phyloP scores from a whole-genome alignment of 371 early-diverging fungal genomes.

The Apophysomyces ossiformis region DNA sequence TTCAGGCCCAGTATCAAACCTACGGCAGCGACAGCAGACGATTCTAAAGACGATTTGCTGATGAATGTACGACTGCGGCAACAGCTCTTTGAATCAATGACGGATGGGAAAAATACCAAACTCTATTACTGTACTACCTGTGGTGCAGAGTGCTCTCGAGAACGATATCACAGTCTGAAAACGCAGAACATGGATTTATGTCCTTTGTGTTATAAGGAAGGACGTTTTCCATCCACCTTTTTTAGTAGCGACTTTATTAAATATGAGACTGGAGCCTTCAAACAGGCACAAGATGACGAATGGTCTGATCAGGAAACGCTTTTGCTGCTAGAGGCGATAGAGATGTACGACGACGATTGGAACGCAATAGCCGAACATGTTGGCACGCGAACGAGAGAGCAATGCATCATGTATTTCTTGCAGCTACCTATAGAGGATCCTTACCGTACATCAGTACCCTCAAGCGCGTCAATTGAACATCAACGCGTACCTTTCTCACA shows the following conservation, averaged over 20 bases:
- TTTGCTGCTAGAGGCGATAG: slow-evolving; percentile 93
- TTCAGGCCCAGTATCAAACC: slow-evolving; percentile 69
- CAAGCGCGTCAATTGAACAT: slow-evolving; percentile 48
- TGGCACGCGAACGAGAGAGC: slow-evolving; percentile 90
- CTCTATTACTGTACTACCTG: slow-evolving; percentile 86
- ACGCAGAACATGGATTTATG: slow-evolving; percentile 87
- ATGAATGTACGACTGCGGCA: slow-evolving; percentile 58
- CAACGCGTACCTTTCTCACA: slow-evolving; percentile 81
- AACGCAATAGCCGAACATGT: slow-evolving; percentile 92
- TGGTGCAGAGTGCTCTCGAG: slow-evolving; percentile 83
- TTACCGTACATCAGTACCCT: slow-evolving; percentile 47
- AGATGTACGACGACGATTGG: slow-evolving; percentile 98
- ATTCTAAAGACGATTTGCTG: slow-evolving; percentile 22
- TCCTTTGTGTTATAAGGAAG: slow-evolving; percentile 88
- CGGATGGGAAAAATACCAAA: slow-evolving; percentile 39
- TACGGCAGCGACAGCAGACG: slow-evolving; percentile 9
- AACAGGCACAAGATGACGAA: slow-evolving; percentile 60
- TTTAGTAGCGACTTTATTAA: slow-evolving; percentile 90
- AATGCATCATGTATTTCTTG: slow-evolving; percentile 95
- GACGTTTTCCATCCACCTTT: slow-evolving; percentile 89
- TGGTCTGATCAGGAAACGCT: slow-evolving; percentile 98
- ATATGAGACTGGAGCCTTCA: slow-evolving; percentile 54
- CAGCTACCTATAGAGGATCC: slow-evolving; percentile 96
- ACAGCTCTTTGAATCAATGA: slow-evolving; percentile 55
- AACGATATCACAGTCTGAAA: slow-evolving; percentile 83